A percentile compares a stretch with the other conserved stretches of the same genome.
phyloP scores from a whole-genome alignment of 495 filamentous ascomycete genomes.

The Penicillium soppii region DNA sequence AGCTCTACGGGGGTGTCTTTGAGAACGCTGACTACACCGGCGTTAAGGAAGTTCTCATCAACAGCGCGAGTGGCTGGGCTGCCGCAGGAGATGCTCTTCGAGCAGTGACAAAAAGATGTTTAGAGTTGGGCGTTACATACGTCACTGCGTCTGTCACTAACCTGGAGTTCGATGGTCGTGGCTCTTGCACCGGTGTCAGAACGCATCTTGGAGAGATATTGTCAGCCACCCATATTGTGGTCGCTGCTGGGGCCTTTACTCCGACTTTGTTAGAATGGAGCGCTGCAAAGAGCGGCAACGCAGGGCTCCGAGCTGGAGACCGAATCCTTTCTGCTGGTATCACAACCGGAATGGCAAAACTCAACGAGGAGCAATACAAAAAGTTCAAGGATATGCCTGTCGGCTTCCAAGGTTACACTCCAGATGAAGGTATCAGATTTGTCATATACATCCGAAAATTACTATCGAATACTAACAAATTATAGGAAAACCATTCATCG shows the following conservation, averaged over 20 bases:
- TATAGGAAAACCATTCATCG: slow-evolving; percentile 33
- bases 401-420: slow-evolving; percentile 36
- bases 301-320: slow-evolving; percentile 46
- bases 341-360: slow-evolving; percentile 46
- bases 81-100: slow-evolving; percentile 55
- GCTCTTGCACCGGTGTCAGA: slow-evolving; percentile 47
- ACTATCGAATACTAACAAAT: slow-evolving; percentile 14
- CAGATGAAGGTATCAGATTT: slow-evolving; percentile 26
- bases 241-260: slow-evolving; percentile 60
- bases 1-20: slow-evolving; percentile 51
- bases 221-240: slow-evolving; percentile 45
- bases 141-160: slow-evolving; percentile 44
- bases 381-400: slow-evolving; percentile 38
- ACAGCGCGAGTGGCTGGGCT: slow-evolving; percentile 59
- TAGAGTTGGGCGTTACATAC: slow-evolving; percentile 53
- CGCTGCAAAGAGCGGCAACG: slow-evolving; percentile 40
- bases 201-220: slow-evolving; percentile 38
- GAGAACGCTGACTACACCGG: slow-evolving; percentile 52
- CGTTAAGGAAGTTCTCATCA: slow-evolving; percentile 49
- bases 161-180: slow-evolving; percentile 42
- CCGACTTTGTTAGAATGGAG: slow-evolving; percentile 56
- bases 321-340: slow-evolving; percentile 57
- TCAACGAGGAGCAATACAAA: slow-evolving; percentile 25
- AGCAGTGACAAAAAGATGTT: slow-evolving; percentile 42
- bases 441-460: not conserved